phyloP scores from a whole-genome alignment of 2,329 filamentous ascomycete species.

The Aspergillus chevalieri region DNA sequence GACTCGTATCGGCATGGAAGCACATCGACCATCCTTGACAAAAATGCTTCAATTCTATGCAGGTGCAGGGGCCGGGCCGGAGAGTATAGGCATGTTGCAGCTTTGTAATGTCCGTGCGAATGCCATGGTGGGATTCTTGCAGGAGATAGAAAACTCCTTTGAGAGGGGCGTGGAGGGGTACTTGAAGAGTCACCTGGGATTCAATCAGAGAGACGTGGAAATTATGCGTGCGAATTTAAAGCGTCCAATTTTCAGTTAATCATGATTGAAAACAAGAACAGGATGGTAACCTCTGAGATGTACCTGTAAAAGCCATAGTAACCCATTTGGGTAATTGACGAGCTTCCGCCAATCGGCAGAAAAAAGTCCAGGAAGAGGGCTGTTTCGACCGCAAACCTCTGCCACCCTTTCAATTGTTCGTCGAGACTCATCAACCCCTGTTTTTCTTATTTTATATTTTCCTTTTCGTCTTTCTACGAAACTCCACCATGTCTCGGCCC shows the following conservation, averaged over 20 bases:
- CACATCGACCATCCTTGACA: conserved; percentile 15
- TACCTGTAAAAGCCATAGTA: neutral
- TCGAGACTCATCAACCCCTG: neutral
- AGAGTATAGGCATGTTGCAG: conserved; percentile 18
- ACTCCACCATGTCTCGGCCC: conserved; percentile 24
- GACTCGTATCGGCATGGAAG: conserved; percentile 20
- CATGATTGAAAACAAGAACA: neutral
- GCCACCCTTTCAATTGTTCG: neutral
- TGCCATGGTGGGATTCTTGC: conserved; percentile 21
- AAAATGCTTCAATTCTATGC: conserved; percentile 12
- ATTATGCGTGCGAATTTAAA: conserved; percentile 17
- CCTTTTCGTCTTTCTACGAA: neutral
- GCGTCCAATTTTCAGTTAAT: neutral
- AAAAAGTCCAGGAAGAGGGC: neutral
- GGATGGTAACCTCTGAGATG: too few species aligned
- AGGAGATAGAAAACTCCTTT: conserved; percentile 14
- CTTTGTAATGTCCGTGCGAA: conserved; percentile 18
- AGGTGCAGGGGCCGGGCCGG: conserved; percentile 13
- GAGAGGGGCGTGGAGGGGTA: conserved; percentile 18
- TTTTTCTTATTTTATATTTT: neutral
- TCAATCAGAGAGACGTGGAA: conserved; percentile 13
- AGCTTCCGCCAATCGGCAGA: conserved; percentile 2
- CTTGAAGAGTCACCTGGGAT: conserved; percentile 15
- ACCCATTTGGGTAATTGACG: neutral
- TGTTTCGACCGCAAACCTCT: neutral